Base-by-base conservation (phyloP, 768 basidiomycete genomes). In the Termitomyces sp. region DNA sequence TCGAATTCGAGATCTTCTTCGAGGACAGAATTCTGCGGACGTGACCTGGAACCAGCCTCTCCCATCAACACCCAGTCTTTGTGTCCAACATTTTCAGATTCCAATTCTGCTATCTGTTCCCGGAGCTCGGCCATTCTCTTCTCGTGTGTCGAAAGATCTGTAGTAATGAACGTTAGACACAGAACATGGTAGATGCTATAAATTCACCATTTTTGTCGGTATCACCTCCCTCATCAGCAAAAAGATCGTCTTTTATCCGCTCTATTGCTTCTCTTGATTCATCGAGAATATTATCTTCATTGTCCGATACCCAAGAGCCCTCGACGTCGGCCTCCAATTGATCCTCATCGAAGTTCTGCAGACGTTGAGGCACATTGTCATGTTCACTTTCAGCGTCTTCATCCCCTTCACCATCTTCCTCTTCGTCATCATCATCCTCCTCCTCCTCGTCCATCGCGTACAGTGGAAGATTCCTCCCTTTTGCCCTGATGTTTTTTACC, bases 1-100 rank as follows among this genome's bases (percentile, higher is more conserved):
- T 98, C 97, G 62, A 95, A 98, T 56, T 98, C 96, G 32, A 99
- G 81, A 71, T 97, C 93, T 69, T 98, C 91, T 70, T 93, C 92
- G 13, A 99, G 80, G 20, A 98, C 78, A 9, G 91, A 90, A 71
- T 99, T 95, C 69, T 93, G 86, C 4, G 97, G 96, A 52, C 97
- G 82, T 43, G 87, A 73, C 40, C 87, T 83, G 6, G 93, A 84
- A 22, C 83, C 84, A 33, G 93, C 92, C 73, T 98, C 96, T 48
- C 97, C 95, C 78, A 91, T 83, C 30, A 97, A 79, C 6, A 87
- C 87, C 97, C 97, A 99, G 59, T 93, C 87, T 72, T 98, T 98
- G 51, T 84, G 80, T 2, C 85, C 87, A 52, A 96, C 83, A 70
- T 96, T 98, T 71, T 94, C 88, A 1, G 84, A 76, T 69, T 98